Evolutionary conservation across 1,284 basidiomycete genomes (phyloP), one percentile per base, ranked within the genome.

Genomic region (Ganoderma lingzhi): DNA sequence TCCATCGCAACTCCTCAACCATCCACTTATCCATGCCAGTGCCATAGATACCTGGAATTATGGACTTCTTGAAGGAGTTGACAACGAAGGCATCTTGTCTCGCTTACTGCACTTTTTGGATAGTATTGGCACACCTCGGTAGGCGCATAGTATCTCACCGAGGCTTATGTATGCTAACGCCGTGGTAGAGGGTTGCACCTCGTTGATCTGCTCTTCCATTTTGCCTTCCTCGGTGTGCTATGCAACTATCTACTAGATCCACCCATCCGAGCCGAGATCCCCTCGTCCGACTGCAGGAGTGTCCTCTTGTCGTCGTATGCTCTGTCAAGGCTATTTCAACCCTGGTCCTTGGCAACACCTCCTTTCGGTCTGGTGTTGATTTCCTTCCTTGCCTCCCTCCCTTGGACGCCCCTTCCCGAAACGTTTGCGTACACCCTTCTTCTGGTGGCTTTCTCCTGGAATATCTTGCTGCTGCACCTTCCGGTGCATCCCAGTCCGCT

Each of bases 211-310:
- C 42, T 80, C 4, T 73, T 81, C 14, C 81, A 84, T 45, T 28
- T 84, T 17, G 69, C 73, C 12, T 87, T 85, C 71, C 73, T 88
- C 23, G 75, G 70, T 39, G 70, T 84, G 4, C 79, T 88, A 17
- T 78, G 79, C n/a, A 78, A 82, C 72, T 88, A 85, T 67, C 69
- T 86, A 19, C 71, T 87, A 39, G 74, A 81, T 58, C 87, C 88
- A 6, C 84, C 85, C 4, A 68, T 70, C 23, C 65, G 67, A 53
- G 76, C 79, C 3, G 59, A 64, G 6, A 65, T 71, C 12, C 64
- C 73, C 44, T 70, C 71, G 56, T 68, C 80, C 39, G 80, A 80
- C 60, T 19, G 74, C 5, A 81, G 84, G 63, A 84, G 84, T 65
- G 67, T 77, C 2, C 69, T 82, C 9, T 76, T 88, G 48, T 72